Conservation (phyloP, 2,329 filamentous ascomycete species). For the Microascus cirrosus region DNA sequence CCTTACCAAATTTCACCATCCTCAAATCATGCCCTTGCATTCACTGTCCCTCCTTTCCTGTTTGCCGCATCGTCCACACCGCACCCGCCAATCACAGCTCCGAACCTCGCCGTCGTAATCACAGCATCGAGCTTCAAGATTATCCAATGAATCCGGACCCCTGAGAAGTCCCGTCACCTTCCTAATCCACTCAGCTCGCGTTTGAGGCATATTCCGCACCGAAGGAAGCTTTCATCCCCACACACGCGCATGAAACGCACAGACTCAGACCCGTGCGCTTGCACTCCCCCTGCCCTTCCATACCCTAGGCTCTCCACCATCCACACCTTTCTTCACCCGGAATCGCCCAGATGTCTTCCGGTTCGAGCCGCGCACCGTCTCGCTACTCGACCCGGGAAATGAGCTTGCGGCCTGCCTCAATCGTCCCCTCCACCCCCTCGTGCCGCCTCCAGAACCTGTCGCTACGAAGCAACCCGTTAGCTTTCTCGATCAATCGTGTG, state of each 20-base stretch:
- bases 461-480: background rate
- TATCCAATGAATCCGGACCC: background rate
- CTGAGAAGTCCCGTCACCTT: background rate
- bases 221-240: background rate
- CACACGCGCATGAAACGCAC: background rate
- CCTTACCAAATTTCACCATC: background rate
- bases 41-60: background rate
- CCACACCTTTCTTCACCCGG: background rate
- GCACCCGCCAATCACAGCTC: background rate
- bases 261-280: background rate
- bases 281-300: background rate
- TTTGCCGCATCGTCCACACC: background rate
- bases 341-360: background rate
- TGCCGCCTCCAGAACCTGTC: slow-evolving; percentile 52
- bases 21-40: background rate
- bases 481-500: background rate
- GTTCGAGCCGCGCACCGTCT: slow-evolving; percentile 10
- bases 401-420: slow-evolving; percentile 41
- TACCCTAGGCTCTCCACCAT: background rate
- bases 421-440: slow-evolving; percentile 43
- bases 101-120: background rate
- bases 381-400: slow-evolving; percentile 29
- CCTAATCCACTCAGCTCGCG: background rate
- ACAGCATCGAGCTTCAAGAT: background rate
- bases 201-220: background rate